A percentile compares a stretch with the other conserved stretches of the same genome.
These are phyloP conservation scores for Trichoderma sp. DNA, from an alignment of 2,329 filamentous ascomycete species.

Conservation along the genomic window DNA sequence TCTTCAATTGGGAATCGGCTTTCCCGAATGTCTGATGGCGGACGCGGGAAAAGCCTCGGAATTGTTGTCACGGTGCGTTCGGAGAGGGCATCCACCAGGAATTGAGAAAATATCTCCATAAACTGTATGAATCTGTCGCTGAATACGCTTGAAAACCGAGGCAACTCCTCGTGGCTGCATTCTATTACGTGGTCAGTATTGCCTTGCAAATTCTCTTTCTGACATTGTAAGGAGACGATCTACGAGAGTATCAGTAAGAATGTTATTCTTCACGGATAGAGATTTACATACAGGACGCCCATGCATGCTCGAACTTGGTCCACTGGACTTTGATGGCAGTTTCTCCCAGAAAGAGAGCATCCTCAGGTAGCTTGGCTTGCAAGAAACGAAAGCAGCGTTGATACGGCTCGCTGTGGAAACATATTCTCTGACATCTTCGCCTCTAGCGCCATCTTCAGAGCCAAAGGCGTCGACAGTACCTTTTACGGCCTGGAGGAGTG, in stretches of 20 bases:
- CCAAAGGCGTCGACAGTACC: constrained; percentile 24
- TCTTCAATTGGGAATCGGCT: not conserved
- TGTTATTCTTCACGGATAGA: no score
- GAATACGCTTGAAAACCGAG: constrained; percentile 27
- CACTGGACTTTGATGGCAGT: not conserved
- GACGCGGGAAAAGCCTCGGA: not conserved
- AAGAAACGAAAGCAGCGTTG: constrained; percentile 26
- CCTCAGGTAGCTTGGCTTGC: constrained; percentile 17
- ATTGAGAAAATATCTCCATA: constrained; percentile 24
- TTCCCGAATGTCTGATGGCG: constrained; percentile 8
- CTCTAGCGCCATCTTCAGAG: not conserved
- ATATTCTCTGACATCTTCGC: constrained; percentile 31
- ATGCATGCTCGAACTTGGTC: not conserved
- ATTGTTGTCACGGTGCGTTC: constrained; percentile 13
- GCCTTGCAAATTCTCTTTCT: not conserved
- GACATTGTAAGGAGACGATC: constrained; percentile 6
- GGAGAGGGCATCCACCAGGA: constrained; percentile 2
- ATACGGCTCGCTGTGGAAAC: constrained; percentile 28
- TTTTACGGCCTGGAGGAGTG: constrained; percentile 29
- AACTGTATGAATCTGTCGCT: constrained; percentile 26
- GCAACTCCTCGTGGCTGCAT: constrained; percentile 29
- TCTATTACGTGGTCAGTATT: constrained; percentile 25
- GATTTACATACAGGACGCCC: not conserved
- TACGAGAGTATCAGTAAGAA: not conserved
- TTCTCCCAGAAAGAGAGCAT: constrained; percentile 28